Evolutionary conservation across 2,329 filamentous ascomycete genomes (phyloP).

Genomic region (Chalaropsis ovoidea): DNA sequence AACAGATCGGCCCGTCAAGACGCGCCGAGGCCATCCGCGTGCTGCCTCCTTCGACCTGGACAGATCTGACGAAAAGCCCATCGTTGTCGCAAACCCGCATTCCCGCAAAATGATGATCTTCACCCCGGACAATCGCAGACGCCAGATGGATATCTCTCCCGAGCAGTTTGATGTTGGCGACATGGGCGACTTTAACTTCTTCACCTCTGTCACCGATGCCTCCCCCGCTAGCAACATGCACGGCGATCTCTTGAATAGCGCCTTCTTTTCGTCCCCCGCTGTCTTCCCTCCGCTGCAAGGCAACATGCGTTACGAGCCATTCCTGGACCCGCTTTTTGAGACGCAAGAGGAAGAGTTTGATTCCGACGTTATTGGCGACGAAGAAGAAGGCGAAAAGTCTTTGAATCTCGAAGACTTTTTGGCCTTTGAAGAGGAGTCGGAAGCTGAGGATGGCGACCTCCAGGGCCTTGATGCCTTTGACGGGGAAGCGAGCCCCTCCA

Average conservation of each 20-base stretch:
- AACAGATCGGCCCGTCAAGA: constrained; percentile 26
- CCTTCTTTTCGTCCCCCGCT: constrained; percentile 1
- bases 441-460: constrained; percentile 40
- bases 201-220: constrained; percentile 20
- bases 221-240: constrained; percentile 70
- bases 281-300: constrained; percentile 33
- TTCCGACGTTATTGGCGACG: constrained; percentile 40
- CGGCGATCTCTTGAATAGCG: constrained; percentile 50
- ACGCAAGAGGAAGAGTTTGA: constrained; percentile 43
- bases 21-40: constrained; percentile 42
- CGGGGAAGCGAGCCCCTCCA: constrained; percentile 41
- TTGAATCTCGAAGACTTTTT: constrained; percentile 65
- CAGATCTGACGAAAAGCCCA: constrained; percentile 45
- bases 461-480: constrained; percentile 36
- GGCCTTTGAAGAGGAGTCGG: constrained; percentile 45
- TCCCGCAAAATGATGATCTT: constrained; percentile 56
- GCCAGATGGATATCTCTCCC: constrained; percentile 44
- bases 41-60: constrained; percentile 47
- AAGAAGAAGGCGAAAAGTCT: constrained; percentile 54
- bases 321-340: constrained; percentile 45
- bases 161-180: constrained; percentile 46
- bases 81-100: constrained; percentile 48
- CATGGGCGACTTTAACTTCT: constrained; percentile 34
- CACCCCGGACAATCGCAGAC: constrained; percentile 41
- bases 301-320: constrained; percentile 61